phyloP scores from a whole-genome alignment of 495 filamentous ascomycete species.

The Venustampulla echinocandica region DNA sequence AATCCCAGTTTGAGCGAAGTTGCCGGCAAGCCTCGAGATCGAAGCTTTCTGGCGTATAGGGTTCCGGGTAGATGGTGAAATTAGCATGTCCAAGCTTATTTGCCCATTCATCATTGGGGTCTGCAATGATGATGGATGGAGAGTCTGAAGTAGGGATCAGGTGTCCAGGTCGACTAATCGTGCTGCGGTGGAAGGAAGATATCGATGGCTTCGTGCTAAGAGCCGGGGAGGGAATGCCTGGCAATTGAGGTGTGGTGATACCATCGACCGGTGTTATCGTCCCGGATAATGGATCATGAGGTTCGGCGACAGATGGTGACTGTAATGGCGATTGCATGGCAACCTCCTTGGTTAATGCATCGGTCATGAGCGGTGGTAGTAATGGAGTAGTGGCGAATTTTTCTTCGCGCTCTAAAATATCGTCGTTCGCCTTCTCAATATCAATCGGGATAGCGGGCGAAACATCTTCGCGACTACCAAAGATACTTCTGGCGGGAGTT shows the following conservation, averaged over 20 bases:
- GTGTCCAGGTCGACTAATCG: conserved; percentile 21
- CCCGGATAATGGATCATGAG: conserved; percentile 15
- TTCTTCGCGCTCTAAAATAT: conserved; percentile 46
- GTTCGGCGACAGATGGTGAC: conserved; percentile 52
- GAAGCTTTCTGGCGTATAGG: conserved; percentile 57
- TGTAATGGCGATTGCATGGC: conserved; percentile 68
- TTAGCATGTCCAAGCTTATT: conserved; percentile 82
- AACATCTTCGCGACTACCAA: conserved; percentile 35
- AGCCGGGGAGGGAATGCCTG: conserved; percentile 57
- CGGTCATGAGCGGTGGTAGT: conserved; percentile 68
- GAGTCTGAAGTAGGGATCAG: conserved; percentile 23
- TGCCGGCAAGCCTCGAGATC: conserved; percentile 53
- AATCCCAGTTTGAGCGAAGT: conserved; percentile 71
- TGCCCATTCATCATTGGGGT: conserved; percentile 71
- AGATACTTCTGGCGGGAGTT: conserved; percentile 58
- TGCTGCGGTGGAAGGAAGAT: conserved; percentile 57
- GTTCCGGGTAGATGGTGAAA: conserved; percentile 77
- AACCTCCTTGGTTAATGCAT: conserved; percentile 32
- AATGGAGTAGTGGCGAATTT: conserved; percentile 69
- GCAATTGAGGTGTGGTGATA: conserved; percentile 29
- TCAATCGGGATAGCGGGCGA: conserved; percentile 42
- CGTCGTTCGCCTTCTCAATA: conserved; percentile 44
- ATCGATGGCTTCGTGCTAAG: conserved; percentile 72
- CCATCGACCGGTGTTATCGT: conserved; percentile 21
- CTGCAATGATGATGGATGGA: conserved; percentile 47